phyloP scores from a whole-genome alignment of 163 green algal species.

The Picocystis sp. region DNA sequence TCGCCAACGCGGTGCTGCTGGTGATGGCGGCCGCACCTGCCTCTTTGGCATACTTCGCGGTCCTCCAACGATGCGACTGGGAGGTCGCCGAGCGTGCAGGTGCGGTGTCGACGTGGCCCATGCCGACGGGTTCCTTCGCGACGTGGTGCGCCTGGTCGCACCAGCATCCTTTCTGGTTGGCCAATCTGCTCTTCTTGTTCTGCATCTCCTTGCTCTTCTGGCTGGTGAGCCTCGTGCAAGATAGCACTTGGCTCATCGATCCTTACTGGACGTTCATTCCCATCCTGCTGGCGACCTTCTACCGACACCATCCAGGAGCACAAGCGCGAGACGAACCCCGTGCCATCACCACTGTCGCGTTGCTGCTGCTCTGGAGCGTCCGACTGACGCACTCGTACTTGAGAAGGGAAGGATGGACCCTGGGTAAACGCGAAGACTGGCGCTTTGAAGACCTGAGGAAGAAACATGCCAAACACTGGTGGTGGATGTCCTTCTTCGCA shows the following conservation, averaged over 20 bases:
- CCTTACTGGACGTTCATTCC: conserved; percentile 35
- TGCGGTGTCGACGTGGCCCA: too few relatives aligned
- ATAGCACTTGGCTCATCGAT: conserved; percentile 30
- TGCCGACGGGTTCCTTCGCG: too few relatives aligned
- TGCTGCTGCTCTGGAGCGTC: conserved; percentile 25
- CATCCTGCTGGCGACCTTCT: conserved; percentile 31
- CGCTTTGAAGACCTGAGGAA: conserved; percentile 32
- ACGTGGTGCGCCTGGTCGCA: background rate
- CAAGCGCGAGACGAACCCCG: background rate
- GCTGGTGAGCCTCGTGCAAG: conserved; percentile 27
- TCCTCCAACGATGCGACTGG: too few relatives aligned
- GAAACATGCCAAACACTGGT: conserved; percentile 18
- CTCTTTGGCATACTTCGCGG: too few relatives aligned
- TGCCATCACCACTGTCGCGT: background rate
- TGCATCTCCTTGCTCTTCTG: conserved; percentile 9
- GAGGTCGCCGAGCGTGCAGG: too few relatives aligned
- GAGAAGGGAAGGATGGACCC: conserved; percentile 36
- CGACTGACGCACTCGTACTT: conserved; percentile 46
- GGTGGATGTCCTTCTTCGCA: conserved; percentile 34
- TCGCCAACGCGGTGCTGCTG: too few relatives aligned
- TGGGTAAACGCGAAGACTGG: conserved; percentile 44
- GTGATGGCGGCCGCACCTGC: too few relatives aligned
- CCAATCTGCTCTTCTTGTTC: conserved; percentile 4
- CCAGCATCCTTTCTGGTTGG: background rate
- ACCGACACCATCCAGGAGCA: conserved; percentile 22